Conservation (phyloP, 306 rosid species). For the Argentina anserina region DNA sequence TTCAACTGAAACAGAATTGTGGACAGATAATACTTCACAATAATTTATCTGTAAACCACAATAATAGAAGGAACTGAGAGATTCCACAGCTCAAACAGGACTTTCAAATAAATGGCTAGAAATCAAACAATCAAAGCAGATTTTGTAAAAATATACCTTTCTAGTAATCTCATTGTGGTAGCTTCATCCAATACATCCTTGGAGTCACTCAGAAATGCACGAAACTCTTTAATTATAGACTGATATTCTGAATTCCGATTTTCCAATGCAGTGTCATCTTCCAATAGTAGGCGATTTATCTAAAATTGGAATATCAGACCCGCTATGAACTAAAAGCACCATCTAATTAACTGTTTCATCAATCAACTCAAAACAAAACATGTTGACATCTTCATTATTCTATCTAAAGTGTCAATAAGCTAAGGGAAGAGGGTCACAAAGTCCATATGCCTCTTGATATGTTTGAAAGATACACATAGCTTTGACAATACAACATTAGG, state of each 20-base stretch:
- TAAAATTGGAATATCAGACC: slow-evolving; percentile 33
- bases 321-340: slow-evolving; percentile 23
- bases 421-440: not conserved
- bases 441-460: not conserved
- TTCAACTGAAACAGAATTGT: slow-evolving; percentile 7
- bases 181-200: slow-evolving; percentile 93
- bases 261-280: slow-evolving; percentile 75
- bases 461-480: not conserved
- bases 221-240: slow-evolving; percentile 73
- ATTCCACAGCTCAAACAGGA: not conserved
- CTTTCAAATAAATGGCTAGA: not conserved
- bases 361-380: not conserved
- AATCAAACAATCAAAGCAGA: slow-evolving; percentile 18
- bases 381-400: not conserved
- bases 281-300: slow-evolving; percentile 92
- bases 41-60: not conserved
- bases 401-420: not conserved
- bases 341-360: slow-evolving; percentile 4
- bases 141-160: slow-evolving; percentile 52
- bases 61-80: slow-evolving; percentile 2
- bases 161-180: slow-evolving; percentile 89
- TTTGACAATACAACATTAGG: not conserved
- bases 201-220: slow-evolving; percentile 92
- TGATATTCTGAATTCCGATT: slow-evolving; percentile 68
- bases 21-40: not conserved